phyloP scores from a whole-genome alignment of 1,284 basidiomycete genomes.

The Papiliotrema laurentii region DNA sequence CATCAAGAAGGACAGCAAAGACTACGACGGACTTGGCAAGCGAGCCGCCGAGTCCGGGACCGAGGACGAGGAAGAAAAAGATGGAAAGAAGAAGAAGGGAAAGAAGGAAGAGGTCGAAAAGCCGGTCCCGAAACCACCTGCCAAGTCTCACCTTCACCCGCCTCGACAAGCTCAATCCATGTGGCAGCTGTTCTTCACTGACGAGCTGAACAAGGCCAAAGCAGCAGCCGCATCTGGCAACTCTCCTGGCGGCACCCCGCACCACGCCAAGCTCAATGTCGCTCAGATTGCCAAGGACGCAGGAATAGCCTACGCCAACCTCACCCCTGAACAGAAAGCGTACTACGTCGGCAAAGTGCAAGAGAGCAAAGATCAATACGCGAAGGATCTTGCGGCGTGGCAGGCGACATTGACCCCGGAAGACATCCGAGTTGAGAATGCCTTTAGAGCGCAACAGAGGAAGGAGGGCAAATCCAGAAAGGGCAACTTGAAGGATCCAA shows the following conservation, averaged over 20 bases:
- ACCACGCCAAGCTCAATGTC: slow-evolving; percentile 76
- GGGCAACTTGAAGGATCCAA: slow-evolving; percentile 94
- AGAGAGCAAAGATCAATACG: slow-evolving; percentile 72
- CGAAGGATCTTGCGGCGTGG: slow-evolving; percentile 76
- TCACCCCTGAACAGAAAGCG: slow-evolving; percentile 76
- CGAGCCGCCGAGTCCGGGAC: slow-evolving; percentile 18
- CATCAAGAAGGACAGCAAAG: slow-evolving; percentile 15
- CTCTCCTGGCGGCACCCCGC: slow-evolving; percentile 50
- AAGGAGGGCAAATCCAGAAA: slow-evolving; percentile 89
- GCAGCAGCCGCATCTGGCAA: slow-evolving; percentile 60
- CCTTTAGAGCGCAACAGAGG: slow-evolving; percentile 82
- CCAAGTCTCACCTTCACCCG: slow-evolving; percentile 62
- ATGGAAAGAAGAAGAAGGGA: slow-evolving; percentile 35
- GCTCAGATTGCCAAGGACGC: slow-evolving; percentile 94
- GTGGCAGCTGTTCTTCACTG: slow-evolving; percentile 96
- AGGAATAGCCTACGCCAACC: slow-evolving; percentile 77
- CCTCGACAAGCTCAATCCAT: slow-evolving; percentile 91
- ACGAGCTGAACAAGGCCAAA: slow-evolving; percentile 89
- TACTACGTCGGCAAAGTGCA: slow-evolving; percentile 77
- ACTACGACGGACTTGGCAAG: slow-evolving; percentile 29
- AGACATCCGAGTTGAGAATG: slow-evolving; percentile 91
- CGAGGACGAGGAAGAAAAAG: slow-evolving; percentile 12
- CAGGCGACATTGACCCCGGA: slow-evolving; percentile 87
- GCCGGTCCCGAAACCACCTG: slow-evolving; percentile 37
- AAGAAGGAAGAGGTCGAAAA: slow-evolving; percentile 29